Evolutionary conservation across 2,329 filamentous ascomycete genomes (phyloP).

Genomic region (Cryphonectria naterciae): DNA sequence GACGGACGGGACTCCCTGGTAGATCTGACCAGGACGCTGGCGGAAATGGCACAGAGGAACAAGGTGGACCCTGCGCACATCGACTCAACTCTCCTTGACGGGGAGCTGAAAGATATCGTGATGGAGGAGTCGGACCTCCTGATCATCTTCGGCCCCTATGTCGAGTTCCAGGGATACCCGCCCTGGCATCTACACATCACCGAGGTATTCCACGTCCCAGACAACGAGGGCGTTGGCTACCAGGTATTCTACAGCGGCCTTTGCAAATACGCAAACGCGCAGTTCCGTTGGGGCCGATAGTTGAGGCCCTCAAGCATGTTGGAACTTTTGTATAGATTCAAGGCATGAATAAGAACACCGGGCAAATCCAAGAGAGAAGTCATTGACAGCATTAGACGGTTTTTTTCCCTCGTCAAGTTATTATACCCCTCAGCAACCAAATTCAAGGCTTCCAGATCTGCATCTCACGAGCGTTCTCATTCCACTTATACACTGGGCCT

Average conservation of each 20-base stretch:
- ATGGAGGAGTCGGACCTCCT: conserved; percentile 90
- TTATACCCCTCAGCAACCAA: conserved; percentile 24
- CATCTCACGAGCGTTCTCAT: conserved; percentile 57
- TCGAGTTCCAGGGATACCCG: conserved; percentile 88
- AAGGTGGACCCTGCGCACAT: conserved; percentile 85
- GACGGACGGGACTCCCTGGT: conserved; percentile 94
- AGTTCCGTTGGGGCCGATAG: conserved; percentile 81
- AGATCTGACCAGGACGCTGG: conserved; percentile 89
- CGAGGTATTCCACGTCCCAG: conserved; percentile 82
- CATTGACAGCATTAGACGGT: conserved; percentile 22
- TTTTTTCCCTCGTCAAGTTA: conserved; percentile 4
- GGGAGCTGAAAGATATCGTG: conserved; percentile 78
- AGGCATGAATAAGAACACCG: conserved; percentile 18
- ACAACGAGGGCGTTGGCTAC: conserved; percentile 86
- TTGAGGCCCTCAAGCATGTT: conserved; percentile 18
- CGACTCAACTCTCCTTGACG: conserved; percentile 82
- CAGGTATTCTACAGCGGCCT: conserved; percentile 88
- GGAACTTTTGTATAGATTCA: conserved; percentile 18
- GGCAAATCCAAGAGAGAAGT: background rate
- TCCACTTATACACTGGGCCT: conserved; percentile 72
- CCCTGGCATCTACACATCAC: conserved; percentile 95
- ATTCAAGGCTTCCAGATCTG: conserved; percentile 39
- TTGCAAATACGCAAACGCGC: conserved; percentile 81
- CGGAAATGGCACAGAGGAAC: conserved; percentile 90
- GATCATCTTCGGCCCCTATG: conserved; percentile 80